Conservation (phyloP, 768 basidiomycete genomes). For the Bullera alba region DNA sequence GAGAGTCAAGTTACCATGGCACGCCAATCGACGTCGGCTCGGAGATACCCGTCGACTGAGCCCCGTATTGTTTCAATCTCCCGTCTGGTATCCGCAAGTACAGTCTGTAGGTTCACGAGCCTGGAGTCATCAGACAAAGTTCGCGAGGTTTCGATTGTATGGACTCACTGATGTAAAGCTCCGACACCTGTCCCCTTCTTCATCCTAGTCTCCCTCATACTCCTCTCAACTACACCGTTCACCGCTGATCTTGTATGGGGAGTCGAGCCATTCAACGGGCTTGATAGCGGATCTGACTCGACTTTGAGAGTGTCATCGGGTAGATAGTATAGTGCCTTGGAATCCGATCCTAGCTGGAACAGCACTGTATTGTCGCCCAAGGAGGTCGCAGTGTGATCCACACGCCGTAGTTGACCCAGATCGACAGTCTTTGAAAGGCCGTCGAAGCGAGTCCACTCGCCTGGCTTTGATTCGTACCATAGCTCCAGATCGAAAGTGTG, state of each 20-base stretch:
- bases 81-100: constrained; percentile 48
- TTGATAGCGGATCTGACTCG: too few relatives aligned
- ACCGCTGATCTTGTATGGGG: constrained; percentile 8
- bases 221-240: constrained; percentile 32
- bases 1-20: constrained; percentile 38
- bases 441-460: constrained; percentile 22
- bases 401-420: constrained; percentile 15
- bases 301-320: too few relatives aligned
- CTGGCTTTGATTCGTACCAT: constrained; percentile 29
- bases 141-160: neutral
- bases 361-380: constrained; percentile 23
- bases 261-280: neutral
- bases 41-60: constrained; percentile 42
- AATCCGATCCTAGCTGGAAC: constrained; percentile 21
- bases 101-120: constrained; percentile 49
- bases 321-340: constrained; percentile 18
- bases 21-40: constrained; percentile 50
- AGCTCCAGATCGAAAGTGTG: constrained; percentile 55
- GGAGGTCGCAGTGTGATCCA: constrained; percentile 1
- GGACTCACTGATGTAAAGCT: constrained; percentile 56
- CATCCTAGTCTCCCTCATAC: constrained; percentile 45
- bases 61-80: constrained; percentile 43
- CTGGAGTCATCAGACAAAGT: constrained; percentile 27
- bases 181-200: constrained; percentile 41
- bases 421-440: constrained; percentile 16